A percentile compares a stretch with the other conserved stretches of the same genome.
Evolutionary conservation across 139 green algal genomes (phyloP).

Genomic region (Mesotaenium endlicherianum): DNA sequence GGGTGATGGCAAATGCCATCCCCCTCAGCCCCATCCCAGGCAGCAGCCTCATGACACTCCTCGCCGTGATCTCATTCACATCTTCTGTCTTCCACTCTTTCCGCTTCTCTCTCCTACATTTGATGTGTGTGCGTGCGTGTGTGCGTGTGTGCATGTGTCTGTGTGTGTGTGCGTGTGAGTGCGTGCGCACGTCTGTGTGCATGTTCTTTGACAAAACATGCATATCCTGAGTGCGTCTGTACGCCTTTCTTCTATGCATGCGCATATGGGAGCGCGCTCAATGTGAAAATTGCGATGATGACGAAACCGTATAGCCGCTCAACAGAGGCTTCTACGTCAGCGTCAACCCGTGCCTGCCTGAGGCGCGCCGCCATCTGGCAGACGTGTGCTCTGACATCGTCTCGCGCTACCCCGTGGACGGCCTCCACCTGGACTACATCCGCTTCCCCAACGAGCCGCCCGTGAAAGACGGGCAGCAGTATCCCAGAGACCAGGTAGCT

Average conservation of each 20-base stretch:
- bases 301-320: background rate
- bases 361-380: background rate
- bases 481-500: constrained; percentile 17
- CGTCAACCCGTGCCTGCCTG: constrained; percentile 19
- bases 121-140: background rate
- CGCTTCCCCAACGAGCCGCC: constrained; percentile 31
- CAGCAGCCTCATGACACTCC: too few species aligned
- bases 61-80: too few species aligned
- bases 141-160: background rate
- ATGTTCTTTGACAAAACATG: too few species aligned
- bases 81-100: too few species aligned
- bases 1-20: too few species aligned
- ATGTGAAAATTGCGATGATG: background rate
- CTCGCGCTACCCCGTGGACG: constrained; percentile 5
- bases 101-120: too few species aligned
- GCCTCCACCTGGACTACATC: constrained; percentile 38
- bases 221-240: too few species aligned
- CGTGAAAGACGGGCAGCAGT: constrained; percentile 4
- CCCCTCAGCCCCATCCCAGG: too few species aligned
- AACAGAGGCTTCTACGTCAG: constrained; percentile 29
- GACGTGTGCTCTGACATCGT: constrained; percentile 20
- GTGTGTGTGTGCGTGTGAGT: background rate
- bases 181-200: too few species aligned
- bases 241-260: too few species aligned
- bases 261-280: too few species aligned